Conservation (phyloP, 768 basidiomycete species). For the Suillus subluteus region DNA sequence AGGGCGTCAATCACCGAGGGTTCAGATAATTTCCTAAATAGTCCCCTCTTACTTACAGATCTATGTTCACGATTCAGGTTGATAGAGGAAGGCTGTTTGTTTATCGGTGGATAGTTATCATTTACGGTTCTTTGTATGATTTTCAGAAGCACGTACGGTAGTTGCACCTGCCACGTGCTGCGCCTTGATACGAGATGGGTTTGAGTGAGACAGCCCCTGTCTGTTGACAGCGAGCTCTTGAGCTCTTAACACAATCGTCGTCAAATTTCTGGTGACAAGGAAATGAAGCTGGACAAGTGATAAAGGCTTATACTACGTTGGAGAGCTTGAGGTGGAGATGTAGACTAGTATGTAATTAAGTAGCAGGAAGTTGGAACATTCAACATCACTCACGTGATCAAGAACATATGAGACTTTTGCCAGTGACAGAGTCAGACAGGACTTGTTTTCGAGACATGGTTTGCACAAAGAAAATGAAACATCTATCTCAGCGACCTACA, state of each 20-base stretch:
- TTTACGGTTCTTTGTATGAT: too few species aligned
- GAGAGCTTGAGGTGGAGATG: background rate
- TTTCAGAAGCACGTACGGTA: background rate
- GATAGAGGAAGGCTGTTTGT: background rate
- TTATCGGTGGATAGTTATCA: background rate
- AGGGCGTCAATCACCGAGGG: background rate
- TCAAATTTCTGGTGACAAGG: background rate
- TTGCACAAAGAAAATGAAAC: too few species aligned
- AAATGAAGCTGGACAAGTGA: background rate
- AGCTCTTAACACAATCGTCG: background rate
- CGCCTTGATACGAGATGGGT: background rate
- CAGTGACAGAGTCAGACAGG: too few species aligned
- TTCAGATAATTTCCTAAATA: background rate
- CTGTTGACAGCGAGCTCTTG: background rate
- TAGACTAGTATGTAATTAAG: background rate
- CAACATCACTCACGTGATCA: slow-evolving; percentile 23
- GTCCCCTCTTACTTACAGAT: background rate
- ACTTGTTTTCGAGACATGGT: too few species aligned
- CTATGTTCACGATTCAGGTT: background rate
- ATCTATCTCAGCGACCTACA: too few species aligned
- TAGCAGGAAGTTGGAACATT: background rate
- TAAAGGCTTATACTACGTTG: background rate
- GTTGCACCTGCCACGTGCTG: background rate
- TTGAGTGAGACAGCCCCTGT: background rate
- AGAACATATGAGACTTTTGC: slow-evolving; percentile 17